These are phyloP conservation scores for Choiromyces venosus DNA, from an alignment of 495 filamentous ascomycete species.

Conservation along the genomic window DNA sequence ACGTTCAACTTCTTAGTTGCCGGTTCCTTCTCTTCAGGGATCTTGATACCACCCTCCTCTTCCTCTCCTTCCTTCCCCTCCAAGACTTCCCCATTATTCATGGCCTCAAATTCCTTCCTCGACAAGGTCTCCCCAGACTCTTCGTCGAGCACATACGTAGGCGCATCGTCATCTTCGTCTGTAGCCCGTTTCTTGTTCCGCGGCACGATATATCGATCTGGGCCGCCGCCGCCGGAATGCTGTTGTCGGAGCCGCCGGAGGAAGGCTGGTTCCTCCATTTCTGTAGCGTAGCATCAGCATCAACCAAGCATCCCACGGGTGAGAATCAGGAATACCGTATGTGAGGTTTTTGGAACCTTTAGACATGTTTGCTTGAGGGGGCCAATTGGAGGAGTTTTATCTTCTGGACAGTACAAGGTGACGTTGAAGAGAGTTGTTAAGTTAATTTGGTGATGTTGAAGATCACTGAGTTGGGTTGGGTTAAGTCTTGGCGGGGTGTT, in stretches of 20 bases:
- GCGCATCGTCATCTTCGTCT: constrained; percentile 46
- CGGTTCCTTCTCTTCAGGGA: neutral
- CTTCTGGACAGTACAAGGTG: neutral
- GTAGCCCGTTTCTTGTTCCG: constrained; percentile 42
- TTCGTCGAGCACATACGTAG: constrained; percentile 50
- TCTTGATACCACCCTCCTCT: neutral
- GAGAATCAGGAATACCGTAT: constrained; percentile 42
- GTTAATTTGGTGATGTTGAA: constrained; percentile 3
- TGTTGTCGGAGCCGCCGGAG: constrained; percentile 47
- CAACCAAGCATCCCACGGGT: neutral
- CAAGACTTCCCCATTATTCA: constrained; percentile 33
- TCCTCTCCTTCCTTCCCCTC: constrained; percentile 4
- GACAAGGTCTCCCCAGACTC: constrained; percentile 44
- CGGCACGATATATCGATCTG: constrained; percentile 46
- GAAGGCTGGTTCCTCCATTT: constrained; percentile 43
- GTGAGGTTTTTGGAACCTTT: constrained; percentile 47
- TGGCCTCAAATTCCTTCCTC: constrained; percentile 46
- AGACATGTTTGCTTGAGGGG: constrained; percentile 40
- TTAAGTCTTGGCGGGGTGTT: constrained; percentile 13
- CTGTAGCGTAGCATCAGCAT: constrained; percentile 29
- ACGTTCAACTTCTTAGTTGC: constrained; percentile 16
- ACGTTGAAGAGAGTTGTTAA: neutral
- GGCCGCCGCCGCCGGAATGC: constrained; percentile 42
- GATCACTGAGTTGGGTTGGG: constrained; percentile 1
- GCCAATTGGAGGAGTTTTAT: neutral